Evolutionary conservation across 2,329 filamentous ascomycete genomes (phyloP).

Genomic region (Fusarium chuoi): DNA sequence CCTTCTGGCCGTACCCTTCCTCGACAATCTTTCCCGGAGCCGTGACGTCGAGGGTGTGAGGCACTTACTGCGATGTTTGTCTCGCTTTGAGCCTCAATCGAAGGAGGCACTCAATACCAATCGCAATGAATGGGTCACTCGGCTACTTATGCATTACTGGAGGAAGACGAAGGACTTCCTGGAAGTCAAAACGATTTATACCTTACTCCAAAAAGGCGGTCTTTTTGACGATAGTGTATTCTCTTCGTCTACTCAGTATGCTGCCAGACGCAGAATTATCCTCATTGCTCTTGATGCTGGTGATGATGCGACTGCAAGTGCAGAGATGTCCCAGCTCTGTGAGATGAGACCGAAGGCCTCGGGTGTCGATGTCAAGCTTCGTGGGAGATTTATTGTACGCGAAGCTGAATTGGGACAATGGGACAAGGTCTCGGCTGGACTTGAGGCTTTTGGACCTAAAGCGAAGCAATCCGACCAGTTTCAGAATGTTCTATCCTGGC

Average conservation of each 20-base stretch:
- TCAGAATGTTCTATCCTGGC: slow-evolving; percentile 41
- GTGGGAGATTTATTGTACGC: slow-evolving; percentile 42
- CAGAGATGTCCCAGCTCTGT: slow-evolving; percentile 42
- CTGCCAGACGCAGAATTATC: slow-evolving; percentile 44
- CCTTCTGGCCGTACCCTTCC: slow-evolving; percentile 35
- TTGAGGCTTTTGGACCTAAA: slow-evolving; percentile 37
- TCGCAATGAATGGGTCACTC: slow-evolving; percentile 35
- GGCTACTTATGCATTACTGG: slow-evolving; percentile 43
- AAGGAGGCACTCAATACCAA: slow-evolving; percentile 2
- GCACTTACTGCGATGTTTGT: slow-evolving; percentile 27
- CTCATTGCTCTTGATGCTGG: slow-evolving; percentile 43
- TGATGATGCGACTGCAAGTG: slow-evolving; percentile 41
- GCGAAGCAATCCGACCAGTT: slow-evolving; percentile 36
- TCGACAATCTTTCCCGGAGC: slow-evolving; percentile 32
- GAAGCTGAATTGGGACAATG: slow-evolving; percentile 46
- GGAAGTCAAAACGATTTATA: slow-evolving; percentile 43
- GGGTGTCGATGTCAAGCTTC: slow-evolving; percentile 43
- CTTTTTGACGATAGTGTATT: slow-evolving; percentile 39
- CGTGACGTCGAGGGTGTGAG: slow-evolving; percentile 28
- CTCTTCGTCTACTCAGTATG: slow-evolving; percentile 38
- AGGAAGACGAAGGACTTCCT: slow-evolving; percentile 38
- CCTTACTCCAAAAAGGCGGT: slow-evolving; percentile 43
- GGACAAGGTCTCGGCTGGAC: slow-evolving; percentile 35
- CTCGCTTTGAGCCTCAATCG: neutral
- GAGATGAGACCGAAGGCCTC: slow-evolving; percentile 28